Percentiles rank a stretch among this genome's conserved stretches.
phyloP scores from a whole-genome alignment of 2,329 filamentous ascomycete species.

The Annulohypoxylon truncatum region DNA sequence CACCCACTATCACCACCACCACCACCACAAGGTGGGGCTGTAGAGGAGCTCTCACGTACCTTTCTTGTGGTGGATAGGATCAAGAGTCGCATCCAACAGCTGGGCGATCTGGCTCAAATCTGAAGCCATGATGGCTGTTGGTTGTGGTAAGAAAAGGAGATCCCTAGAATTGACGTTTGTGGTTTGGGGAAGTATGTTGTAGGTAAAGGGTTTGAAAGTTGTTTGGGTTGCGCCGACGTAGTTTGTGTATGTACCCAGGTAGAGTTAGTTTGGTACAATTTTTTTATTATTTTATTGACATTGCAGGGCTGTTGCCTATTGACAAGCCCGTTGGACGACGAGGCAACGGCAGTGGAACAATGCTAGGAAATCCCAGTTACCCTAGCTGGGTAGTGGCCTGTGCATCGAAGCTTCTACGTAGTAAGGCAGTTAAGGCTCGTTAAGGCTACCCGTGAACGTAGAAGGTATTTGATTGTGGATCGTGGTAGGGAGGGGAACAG shows the following conservation, averaged over 20 bases:
- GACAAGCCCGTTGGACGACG: slow-evolving; percentile 23
- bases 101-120: slow-evolving; percentile 74
- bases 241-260: slow-evolving; percentile 3
- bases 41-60: slow-evolving; percentile 65
- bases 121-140: slow-evolving; percentile 61
- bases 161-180: background rate
- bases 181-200: background rate
- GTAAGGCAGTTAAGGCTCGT: background rate
- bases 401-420: slow-evolving; percentile 12
- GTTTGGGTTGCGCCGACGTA: slow-evolving; percentile 14
- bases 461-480: background rate
- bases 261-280: slow-evolving; percentile 10
- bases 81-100: slow-evolving; percentile 90
- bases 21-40: slow-evolving; percentile 36
- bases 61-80: slow-evolving; percentile 88
- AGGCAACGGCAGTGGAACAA: slow-evolving; percentile 28
- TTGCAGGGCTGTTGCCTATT: slow-evolving; percentile 14
- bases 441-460: background rate
- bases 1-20: background rate
- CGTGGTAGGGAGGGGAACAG: slow-evolving; percentile 15
- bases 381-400: slow-evolving; percentile 15
- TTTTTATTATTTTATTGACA: slow-evolving; percentile 38
- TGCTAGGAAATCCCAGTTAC: background rate
- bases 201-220: slow-evolving; percentile 1
- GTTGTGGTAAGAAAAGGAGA: slow-evolving; percentile 15